These are phyloP conservation scores for Fusarium pilosicola DNA, from an alignment of 2,329 filamentous ascomycete genomes.

Conservation along the genomic window DNA sequence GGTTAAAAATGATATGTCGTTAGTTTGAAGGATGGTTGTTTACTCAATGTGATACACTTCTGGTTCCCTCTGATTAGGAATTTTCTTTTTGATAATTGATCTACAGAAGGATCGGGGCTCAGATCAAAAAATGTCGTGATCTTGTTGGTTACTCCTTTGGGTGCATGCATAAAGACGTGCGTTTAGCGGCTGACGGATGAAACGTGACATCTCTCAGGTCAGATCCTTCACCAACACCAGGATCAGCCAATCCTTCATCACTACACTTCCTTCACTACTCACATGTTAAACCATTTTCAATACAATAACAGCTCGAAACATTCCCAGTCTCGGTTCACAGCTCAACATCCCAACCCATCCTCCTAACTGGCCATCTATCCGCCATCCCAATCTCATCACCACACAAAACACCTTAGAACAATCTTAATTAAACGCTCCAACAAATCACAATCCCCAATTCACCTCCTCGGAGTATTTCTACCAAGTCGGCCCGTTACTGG, in stretches of 20 bases:
- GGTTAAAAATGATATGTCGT: not conserved
- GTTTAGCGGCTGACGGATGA: slow-evolving; percentile 12
- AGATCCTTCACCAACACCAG: slow-evolving; percentile 8
- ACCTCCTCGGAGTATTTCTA: not conserved
- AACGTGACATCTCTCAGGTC: slow-evolving; percentile 9
- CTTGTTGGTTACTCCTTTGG: not conserved
- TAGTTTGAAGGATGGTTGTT: not conserved
- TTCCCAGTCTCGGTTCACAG: not conserved
- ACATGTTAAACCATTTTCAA: fast-evolving
- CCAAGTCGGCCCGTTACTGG: slow-evolving; percentile 27
- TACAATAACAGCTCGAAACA: not conserved
- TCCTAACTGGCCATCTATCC: not conserved
- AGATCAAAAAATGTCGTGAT: not conserved
- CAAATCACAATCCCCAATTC: not conserved
- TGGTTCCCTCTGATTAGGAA: not conserved
- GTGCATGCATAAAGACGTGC: slow-evolving; percentile 22
- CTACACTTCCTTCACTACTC: not conserved
- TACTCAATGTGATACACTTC: not conserved
- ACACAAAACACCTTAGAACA: not conserved
- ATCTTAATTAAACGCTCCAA: not conserved
- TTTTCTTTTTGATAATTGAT: not conserved
- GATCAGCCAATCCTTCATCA: not conserved
- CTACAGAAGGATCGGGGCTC: not conserved
- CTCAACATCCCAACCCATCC: fast-evolving
- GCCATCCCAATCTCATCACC: not conserved